Conservation (phyloP, 2,329 filamentous ascomycete genomes). For the Talaromyces sp. region DNA sequence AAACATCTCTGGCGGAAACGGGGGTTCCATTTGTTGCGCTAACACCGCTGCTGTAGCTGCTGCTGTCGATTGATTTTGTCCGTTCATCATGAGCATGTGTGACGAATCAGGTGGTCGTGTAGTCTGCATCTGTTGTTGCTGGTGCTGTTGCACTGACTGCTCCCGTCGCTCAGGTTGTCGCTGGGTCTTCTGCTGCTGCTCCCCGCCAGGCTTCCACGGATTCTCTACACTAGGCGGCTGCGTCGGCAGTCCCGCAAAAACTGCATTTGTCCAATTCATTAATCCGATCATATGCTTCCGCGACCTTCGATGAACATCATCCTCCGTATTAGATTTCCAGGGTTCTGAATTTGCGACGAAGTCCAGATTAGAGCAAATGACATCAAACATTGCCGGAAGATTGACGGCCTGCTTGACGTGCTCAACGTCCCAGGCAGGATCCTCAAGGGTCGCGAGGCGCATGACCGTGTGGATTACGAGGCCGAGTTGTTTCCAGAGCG, state of each 20-base stretch:
- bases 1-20: constrained; percentile 4
- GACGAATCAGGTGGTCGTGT: neutral
- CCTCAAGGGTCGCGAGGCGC: constrained; percentile 8
- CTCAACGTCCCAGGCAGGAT: constrained; percentile 13
- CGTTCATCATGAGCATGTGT: constrained; percentile 6
- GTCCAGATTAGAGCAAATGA: neutral
- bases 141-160: neutral
- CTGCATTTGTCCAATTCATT: constrained; percentile 7
- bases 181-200: neutral
- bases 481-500: constrained; percentile 15
- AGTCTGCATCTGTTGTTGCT: neutral
- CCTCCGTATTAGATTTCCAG: constrained; percentile 3
- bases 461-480: constrained; percentile 2
- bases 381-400: neutral
- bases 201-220: neutral
- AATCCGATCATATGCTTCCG: neutral
- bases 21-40: constrained; percentile 1
- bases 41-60: constrained; percentile 1
- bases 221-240: neutral
- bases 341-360: neutral
- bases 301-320: constrained; percentile 11
- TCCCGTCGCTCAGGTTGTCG: neutral
- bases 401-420: constrained; percentile 1
- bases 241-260: neutral
- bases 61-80: neutral